Base-by-base conservation (phyloP, 352 stramenopile species). In the Plasmopara muralis region DNA sequence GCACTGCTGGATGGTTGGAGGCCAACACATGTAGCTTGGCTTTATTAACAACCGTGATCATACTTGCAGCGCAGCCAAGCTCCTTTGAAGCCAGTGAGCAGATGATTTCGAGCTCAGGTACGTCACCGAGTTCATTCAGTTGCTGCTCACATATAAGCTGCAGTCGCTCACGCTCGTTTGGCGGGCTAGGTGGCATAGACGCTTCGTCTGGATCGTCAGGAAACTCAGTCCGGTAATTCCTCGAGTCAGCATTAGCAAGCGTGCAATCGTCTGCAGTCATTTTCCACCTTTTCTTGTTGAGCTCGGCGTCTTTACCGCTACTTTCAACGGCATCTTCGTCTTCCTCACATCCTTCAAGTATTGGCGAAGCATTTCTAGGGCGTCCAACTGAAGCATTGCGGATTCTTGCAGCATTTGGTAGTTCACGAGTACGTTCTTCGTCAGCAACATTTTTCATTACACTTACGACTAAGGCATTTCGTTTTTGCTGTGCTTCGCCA, bases 91-190 rank as follows among this genome's bases (percentile, higher is more conserved):
- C 76, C 43, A 89, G 58, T 2, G 66, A 66, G 50, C 78, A 89
- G 43, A 89, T 81, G 44, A 86, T 76, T 12, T 68, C 72, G n/a
- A 89, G 66, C 52, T 89, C 79, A 6, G 83, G 72, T 10, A 70
- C 67, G 14, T 71, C 62, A 2, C 71, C 71, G 4, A 87, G 62
- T 31, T 83, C 55, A 41, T 73, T 60, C 28, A 86, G 58, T 44
- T 74, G 59, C 8, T 67, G 64, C 31, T 75, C 50, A 35, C 69
- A 50, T 48, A 89, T 81, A 2, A 66, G 56, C 39, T 77, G 39
- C 5, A 86, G 39, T 33, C 78, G 78, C 38, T 70, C 31, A 7
- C 59, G 58, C 41, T 87, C 78, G 58, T 82, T 82, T 20, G 48
- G 53, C 2, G 65, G 57, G 13, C 74, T 55, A 5, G 72, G 73